phyloP scores from a whole-genome alignment of 2,329 filamentous ascomycete genomes.

The Botrytis tulipae region DNA sequence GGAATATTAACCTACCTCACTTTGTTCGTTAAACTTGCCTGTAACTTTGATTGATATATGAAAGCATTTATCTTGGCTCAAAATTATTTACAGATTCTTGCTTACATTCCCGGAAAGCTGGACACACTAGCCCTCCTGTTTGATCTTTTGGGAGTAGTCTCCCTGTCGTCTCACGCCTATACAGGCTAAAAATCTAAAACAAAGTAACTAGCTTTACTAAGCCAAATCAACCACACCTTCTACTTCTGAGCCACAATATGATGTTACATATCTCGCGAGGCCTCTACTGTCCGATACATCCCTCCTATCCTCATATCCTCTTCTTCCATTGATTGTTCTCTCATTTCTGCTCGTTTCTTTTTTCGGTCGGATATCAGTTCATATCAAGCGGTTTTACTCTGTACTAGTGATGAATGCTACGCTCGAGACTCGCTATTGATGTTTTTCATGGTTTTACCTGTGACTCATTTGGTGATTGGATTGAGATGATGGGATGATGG shows the following conservation, averaged over 20 bases:
- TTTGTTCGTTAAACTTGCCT: background rate
- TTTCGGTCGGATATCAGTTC: background rate
- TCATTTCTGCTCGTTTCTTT: background rate
- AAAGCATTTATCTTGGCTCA: background rate
- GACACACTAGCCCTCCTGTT: background rate
- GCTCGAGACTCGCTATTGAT: too few relatives aligned
- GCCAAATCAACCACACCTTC: background rate
- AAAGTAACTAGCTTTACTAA: background rate
- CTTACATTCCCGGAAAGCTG: background rate
- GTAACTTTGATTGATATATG: background rate
- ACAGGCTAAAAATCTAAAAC: background rate
- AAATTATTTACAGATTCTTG: background rate
- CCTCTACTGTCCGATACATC: background rate
- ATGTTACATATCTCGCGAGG: background rate
- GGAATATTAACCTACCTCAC: background rate
- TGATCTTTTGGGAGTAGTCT: background rate
- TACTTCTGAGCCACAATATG: background rate
- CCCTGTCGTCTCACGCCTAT: background rate
- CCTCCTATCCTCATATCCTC: background rate
- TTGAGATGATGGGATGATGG: too few relatives aligned
- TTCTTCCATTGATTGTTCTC: background rate
- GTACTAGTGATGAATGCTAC: rapidly evolving
- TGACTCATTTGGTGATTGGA: too few relatives aligned
- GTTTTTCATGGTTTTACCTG: too few relatives aligned
- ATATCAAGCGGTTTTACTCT: background rate